Base-by-base conservation (phyloP, 1,284 basidiomycete species). In the Trametes sp. region DNA sequence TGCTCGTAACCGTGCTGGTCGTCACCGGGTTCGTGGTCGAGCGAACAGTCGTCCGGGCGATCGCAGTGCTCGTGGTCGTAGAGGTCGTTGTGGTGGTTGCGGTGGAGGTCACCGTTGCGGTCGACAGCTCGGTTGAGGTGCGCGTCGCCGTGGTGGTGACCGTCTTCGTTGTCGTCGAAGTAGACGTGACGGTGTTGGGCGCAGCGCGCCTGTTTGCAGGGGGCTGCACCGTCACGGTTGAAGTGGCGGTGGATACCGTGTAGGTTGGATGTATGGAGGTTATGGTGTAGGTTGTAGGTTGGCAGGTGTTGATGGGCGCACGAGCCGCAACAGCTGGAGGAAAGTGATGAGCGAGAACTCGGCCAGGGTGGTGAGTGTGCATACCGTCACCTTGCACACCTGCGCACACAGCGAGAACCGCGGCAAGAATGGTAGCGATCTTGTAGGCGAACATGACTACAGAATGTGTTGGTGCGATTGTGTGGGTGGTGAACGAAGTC, bases 1-100 rank as follows among this genome's bases (percentile, higher is more conserved):
- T 57, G 35, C 33, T 49, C 26, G 55, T 57, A 24, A 57, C 45
- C 45, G 55, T 57, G 46, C 55, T 48, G 6, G 35, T 57, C 46
- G 21, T 26, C 19, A 57, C 46, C 2, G 55, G 45, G 26, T 16
- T 49, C 19, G 55, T 57, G 33, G 55, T 57, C 55, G 35, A 6
- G 13, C 55, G 45, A 10, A 57, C 33, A 4, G 28, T 31, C n/a
- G 45, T 38, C 2, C 35, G 49, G 8, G 33, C 33, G 9, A 42
- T 38, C 33, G 45, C 28, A 13, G 48, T 51, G 49, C 38, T 52
- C 0, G 49, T 53, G n/a, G 49, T 44, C 9, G 57, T 51, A 1
- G 38, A 26, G 1, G 57, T 58, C 3, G 38, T 28, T 0, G 49
- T 58, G 29, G 24, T 13, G 7, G 36, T 52, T 13, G 48, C 42